Evolutionary conservation across 1,139 yeast species (phyloP), one percentile per base, ranked within the genome.

Genomic region (Taphrina deformans): DNA sequence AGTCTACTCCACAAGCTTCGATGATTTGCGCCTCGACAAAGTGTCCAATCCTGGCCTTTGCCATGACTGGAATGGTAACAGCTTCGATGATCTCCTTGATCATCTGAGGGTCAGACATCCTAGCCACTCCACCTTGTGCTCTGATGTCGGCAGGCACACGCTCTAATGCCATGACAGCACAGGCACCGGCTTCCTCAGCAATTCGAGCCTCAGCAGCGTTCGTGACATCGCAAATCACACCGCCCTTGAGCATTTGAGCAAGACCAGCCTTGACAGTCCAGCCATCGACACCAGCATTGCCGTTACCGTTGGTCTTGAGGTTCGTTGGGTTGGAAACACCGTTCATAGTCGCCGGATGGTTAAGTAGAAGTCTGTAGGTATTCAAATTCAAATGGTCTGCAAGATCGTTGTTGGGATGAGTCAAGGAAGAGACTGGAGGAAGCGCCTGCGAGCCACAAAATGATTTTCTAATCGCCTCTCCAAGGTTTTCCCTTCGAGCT

Each of bases 91-190:
- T 89, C 38, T 83, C 86, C 74, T 83, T 80, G 75, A 89, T 87
- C 89, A 89, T 85, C 72, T 85, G 79, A 3, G 96, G 96, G 75
- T 89, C 96, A 21, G 89, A 85, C 96, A 89, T 89, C 73, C 96
- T 82, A 69, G 95, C 89, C 60, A 89, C 96, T 69, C 88, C 88
- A 61, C 95, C 93, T 64, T 88, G 84, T 67, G 85, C 86, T 72
- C 96, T 82, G 84, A 89, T 88, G 73, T 89, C 96, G 16, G 96
- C 92, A 24, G 96, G 96, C 66, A 89, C 89, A 72, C 88, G 80
- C 76, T 89, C 96, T 70, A 89, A 80, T 2, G 96, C 96, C 96
- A 88, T 89, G 44, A 89, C 96, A 10, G 96, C 95, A 78, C 90
- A 87, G 12, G 96, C 96, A 51, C 96, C 96, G 1, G 96, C 93